Evolutionary conservation across 495 filamentous ascomycete genomes (phyloP).

Genomic region (Tuber magnatum): DNA sequence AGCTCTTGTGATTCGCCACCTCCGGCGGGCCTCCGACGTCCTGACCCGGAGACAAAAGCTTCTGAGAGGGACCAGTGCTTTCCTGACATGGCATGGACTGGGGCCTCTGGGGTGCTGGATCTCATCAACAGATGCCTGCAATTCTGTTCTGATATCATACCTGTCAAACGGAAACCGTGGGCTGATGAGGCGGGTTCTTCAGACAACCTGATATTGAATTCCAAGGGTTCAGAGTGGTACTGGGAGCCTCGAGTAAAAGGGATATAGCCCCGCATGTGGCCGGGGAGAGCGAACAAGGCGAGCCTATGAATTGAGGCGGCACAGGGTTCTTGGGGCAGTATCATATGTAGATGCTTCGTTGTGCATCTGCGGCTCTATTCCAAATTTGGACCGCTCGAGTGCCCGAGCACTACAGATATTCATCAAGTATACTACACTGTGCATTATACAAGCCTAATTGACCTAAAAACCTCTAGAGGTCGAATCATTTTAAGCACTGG

Average conservation of each 20-base stretch:
- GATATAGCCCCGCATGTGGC: neutral
- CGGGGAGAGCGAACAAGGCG: neutral
- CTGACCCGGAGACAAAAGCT: neutral
- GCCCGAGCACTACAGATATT: neutral
- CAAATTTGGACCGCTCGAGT: neutral
- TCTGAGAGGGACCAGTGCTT: neutral
- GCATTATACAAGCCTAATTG: neutral
- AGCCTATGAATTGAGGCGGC: neutral
- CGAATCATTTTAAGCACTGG: neutral
- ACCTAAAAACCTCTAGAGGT: neutral
- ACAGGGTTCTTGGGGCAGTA: neutral
- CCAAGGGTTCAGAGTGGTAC: neutral
- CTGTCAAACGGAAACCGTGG: neutral
- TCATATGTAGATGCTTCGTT: neutral
- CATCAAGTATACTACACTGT: neutral
- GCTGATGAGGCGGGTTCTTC: neutral
- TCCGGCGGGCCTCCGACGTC: neutral
- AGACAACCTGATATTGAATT: neutral
- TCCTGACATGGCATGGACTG: neutral
- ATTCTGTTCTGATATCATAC: neutral
- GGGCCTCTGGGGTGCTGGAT: neutral
- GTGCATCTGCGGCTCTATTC: neutral
- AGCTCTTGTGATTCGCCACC: neutral
- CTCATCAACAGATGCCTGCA: neutral
- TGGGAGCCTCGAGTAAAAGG: neutral